Evolutionary conservation across 2,329 filamentous ascomycete species (phyloP).

Genomic region (Claviceps maximensis): DNA sequence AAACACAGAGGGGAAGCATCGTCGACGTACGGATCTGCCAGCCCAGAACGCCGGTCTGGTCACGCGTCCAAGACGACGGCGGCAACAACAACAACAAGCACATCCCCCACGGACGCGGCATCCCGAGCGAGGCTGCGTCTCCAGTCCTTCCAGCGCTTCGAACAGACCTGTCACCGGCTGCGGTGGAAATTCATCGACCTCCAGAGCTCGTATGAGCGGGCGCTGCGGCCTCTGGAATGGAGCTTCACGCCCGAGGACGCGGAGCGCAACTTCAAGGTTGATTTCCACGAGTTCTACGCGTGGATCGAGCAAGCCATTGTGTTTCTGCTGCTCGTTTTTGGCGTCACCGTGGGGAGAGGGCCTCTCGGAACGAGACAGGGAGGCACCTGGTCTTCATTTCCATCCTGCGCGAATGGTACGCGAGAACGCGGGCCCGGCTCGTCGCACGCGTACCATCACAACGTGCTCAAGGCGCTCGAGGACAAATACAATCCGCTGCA

Average conservation of each 20-base stretch:
- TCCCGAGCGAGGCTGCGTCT: neutral
- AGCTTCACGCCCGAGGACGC: constrained; percentile 30
- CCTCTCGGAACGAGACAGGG: neutral
- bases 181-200: constrained; percentile 52
- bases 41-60: too few species aligned
- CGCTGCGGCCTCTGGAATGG: constrained; percentile 24
- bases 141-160: constrained; percentile 41
- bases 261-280: constrained; percentile 62
- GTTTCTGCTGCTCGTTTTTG: constrained; percentile 51
- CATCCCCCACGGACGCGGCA: neutral
- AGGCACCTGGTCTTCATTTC: neutral
- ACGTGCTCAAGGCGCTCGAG: constrained; percentile 51
- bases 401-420: neutral
- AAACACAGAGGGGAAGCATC: neutral
- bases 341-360: constrained; percentile 32
- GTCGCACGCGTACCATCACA: constrained; percentile 52
- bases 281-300: constrained; percentile 66
- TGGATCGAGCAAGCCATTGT: constrained; percentile 59
- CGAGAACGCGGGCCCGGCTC: neutral
- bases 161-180: constrained; percentile 45
- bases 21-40: neutral
- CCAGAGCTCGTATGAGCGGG: constrained; percentile 40
- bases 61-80: neutral
- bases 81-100: neutral
- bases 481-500: constrained; percentile 43